A percentile compares a stretch with the other conserved stretches of the same genome.
These are phyloP conservation scores for Kodamaea fungicola DNA, from an alignment of 1,139 yeast species.

Conservation along the genomic window DNA sequence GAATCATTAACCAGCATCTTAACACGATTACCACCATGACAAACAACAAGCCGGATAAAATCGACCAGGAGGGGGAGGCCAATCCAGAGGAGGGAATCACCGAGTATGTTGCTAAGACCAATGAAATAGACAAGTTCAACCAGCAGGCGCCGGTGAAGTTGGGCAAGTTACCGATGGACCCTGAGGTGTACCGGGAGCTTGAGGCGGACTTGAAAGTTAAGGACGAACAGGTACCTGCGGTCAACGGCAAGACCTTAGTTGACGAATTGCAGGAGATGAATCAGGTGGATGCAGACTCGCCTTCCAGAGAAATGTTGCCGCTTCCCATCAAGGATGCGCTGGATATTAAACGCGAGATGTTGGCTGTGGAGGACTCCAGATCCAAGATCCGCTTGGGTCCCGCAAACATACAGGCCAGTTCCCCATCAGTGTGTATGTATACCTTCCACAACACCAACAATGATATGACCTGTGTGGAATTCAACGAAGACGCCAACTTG, in stretches of 20 bases:
- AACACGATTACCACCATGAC: constrained; percentile 60
- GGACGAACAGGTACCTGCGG: constrained; percentile 52
- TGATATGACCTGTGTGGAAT: constrained; percentile 77
- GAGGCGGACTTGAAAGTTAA: constrained; percentile 77
- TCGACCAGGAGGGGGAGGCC: constrained; percentile 43
- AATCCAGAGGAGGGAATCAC: constrained; percentile 65
- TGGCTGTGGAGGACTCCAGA: constrained; percentile 78
- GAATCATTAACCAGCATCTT: constrained; percentile 82
- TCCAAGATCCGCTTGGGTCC: constrained; percentile 60
- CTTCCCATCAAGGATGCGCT: constrained; percentile 77
- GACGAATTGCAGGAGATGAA: constrained; percentile 51
- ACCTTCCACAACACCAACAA: constrained; percentile 95
- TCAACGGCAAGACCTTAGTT: constrained; percentile 39
- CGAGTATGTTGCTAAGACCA: constrained; percentile 47
- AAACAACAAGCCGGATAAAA: constrained; percentile 37
- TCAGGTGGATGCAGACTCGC: constrained; percentile 57
- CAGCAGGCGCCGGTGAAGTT: constrained; percentile 64
- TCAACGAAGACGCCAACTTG: constrained; percentile 81
- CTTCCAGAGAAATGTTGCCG: constrained; percentile 72
- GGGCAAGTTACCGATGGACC: constrained; percentile 82
- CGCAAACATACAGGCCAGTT: constrained; percentile 57
- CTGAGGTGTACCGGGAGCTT: constrained; percentile 79
- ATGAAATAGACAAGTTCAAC: constrained; percentile 58
- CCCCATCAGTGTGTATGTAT: constrained; percentile 97
- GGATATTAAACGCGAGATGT: constrained; percentile 76